A percentile compares a stretch with the other conserved stretches of the same genome.
These are phyloP conservation scores for Pelargonium exstipulatum DNA, from an alignment of 441 rosid species.

Conservation along the genomic window DNA sequence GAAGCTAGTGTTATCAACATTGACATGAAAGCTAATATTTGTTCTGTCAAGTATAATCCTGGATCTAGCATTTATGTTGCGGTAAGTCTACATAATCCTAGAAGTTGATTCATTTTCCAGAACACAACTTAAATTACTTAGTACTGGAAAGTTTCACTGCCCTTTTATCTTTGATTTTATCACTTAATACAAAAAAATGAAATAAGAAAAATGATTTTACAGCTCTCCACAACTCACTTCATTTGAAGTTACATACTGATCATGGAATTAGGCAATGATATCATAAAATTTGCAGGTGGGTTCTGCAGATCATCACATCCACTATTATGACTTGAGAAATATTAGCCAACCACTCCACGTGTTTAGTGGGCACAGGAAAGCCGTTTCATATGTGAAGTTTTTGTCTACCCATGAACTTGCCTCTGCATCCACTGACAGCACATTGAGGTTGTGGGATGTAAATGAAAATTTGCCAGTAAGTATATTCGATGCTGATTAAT, in stretches of 20 bases:
- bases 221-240: neutral
- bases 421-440: constrained; percentile 40
- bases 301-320: constrained; percentile 38
- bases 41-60: constrained; percentile 41
- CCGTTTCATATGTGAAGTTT: constrained; percentile 41
- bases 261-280: constrained; percentile 1
- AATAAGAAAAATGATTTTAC: too few relatives aligned
- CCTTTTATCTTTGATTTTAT: too few relatives aligned
- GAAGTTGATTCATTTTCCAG: neutral
- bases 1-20: constrained; percentile 39
- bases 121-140: too few relatives aligned
- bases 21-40: constrained; percentile 32
- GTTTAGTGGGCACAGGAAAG: constrained; percentile 35
- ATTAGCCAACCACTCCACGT: constrained; percentile 29
- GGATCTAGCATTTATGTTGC: constrained; percentile 37
- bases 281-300: constrained; percentile 30
- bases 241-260: neutral
- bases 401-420: constrained; percentile 33
- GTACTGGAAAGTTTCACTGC: too few relatives aligned
- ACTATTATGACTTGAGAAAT: constrained; percentile 36
- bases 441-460: constrained; percentile 42
- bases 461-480: constrained; percentile 30
- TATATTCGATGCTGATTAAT: neutral
- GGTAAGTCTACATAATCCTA: constrained; percentile 20
- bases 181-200: too few relatives aligned